A percentile compares a stretch with the other conserved stretches of the same genome.
phyloP scores from a whole-genome alignment of 768 basidiomycete species.

The Lactifluus rugatus region DNA sequence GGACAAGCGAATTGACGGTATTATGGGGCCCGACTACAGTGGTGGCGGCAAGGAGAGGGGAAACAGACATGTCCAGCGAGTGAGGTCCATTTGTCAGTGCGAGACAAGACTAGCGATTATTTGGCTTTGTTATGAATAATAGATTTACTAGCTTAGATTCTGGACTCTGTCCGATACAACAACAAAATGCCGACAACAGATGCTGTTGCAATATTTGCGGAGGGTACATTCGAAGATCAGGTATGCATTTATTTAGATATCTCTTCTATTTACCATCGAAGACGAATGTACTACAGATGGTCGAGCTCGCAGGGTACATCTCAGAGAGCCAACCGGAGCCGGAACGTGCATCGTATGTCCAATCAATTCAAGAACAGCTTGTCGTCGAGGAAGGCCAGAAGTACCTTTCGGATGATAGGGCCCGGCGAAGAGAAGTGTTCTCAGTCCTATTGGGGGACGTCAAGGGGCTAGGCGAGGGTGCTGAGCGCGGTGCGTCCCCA shows the following conservation, averaged over 20 bases:
- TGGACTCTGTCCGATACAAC: no score
- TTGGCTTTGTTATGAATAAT: constrained; percentile 6
- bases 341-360: constrained; percentile 49
- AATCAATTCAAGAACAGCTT: constrained; percentile 56
- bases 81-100: no score
- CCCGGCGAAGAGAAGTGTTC: constrained; percentile 46
- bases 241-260: constrained; percentile 22
- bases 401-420: constrained; percentile 45
- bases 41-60: constrained; percentile 10
- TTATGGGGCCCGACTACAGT: constrained; percentile 12
- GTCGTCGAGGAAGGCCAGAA: constrained; percentile 42
- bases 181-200: constrained; percentile 53
- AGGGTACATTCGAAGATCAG: constrained; percentile 86
- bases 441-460: constrained; percentile 50
- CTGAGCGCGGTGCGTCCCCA: constrained; percentile 55
- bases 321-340: constrained; percentile 58
- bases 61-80: constrained; percentile 11
- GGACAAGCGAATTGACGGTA: not conserved
- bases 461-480: constrained; percentile 64
- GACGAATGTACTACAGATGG: constrained; percentile 38
- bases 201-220: constrained; percentile 75
- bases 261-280: not conserved
- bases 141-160: not conserved
- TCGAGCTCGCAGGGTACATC: constrained; percentile 70
- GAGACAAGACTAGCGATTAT: not conserved